These are phyloP conservation scores for Lachnellula hyalina DNA, from an alignment of 2,329 filamentous ascomycete species.

Conservation along the genomic window DNA sequence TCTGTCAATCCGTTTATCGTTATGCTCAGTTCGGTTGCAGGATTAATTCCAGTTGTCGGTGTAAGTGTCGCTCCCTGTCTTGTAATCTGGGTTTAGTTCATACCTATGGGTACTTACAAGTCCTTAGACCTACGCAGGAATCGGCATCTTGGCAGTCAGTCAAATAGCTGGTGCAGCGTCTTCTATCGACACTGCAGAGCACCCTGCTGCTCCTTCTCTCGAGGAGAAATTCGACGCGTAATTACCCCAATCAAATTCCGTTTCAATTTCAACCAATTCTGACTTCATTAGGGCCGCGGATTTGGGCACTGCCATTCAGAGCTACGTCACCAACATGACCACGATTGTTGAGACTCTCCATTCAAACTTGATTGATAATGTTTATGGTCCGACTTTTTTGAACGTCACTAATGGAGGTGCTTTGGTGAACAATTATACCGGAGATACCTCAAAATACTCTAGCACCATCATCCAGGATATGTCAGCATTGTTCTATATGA, in stretches of 20 bases:
- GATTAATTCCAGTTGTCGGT: neutral
- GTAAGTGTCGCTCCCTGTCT: neutral
- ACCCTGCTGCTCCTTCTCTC: too few relatives aligned
- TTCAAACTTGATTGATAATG: neutral
- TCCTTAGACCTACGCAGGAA: too few relatives aligned
- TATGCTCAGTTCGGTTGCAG: neutral
- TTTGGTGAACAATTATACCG: neutral
- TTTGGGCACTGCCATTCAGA: neutral
- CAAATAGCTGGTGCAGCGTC: too few relatives aligned
- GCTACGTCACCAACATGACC: neutral
- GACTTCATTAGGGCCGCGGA: neutral
- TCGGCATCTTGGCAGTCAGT: too few relatives aligned
- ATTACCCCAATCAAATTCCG: neutral
- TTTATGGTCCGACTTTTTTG: neutral
- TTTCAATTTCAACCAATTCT: too few relatives aligned
- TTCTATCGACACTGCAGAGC: too few relatives aligned
- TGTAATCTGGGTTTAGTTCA: too few relatives aligned
- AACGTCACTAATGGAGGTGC: neutral
- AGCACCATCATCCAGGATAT: neutral
- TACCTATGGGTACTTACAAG: too few relatives aligned
- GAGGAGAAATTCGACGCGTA: neutral
- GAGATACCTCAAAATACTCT: neutral
- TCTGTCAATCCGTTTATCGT: neutral
- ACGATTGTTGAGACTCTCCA: neutral
- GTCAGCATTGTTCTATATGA: neutral